Evolutionary conservation across 345 rosid species (phyloP).

Genomic region (Eucalyptus urophylla): DNA sequence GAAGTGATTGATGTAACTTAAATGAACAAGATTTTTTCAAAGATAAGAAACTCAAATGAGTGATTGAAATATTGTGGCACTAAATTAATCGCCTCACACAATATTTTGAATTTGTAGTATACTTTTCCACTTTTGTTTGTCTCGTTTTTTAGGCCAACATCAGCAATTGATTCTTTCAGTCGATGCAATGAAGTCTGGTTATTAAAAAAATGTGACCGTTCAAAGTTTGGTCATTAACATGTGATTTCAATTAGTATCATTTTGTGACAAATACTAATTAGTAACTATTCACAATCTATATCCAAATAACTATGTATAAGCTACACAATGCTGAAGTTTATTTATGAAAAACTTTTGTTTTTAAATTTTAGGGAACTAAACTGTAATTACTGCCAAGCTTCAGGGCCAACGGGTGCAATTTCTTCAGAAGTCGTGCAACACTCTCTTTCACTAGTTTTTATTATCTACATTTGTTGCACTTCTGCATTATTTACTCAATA

Average conservation of each 20-base stretch:
- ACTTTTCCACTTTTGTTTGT: not conserved
- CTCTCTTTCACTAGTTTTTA: not conserved
- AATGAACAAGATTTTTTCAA: not conserved
- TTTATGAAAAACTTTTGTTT: not conserved
- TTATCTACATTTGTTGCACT: not conserved
- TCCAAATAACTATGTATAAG: not conserved
- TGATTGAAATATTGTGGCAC: not conserved
- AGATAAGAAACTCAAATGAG: not conserved
- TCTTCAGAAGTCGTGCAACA: not conserved
- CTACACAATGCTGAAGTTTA: not conserved
- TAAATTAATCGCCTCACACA: not conserved
- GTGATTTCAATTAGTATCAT: not conserved
- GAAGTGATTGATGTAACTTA: not conserved
- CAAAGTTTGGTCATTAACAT: not conserved
- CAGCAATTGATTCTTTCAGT: not conserved
- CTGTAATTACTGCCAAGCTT: not conserved
- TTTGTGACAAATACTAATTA: not conserved
- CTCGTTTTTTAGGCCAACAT: not conserved
- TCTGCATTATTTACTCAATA: not conserved
- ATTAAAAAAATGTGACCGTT: too few relatives aligned
- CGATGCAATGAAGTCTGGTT: not conserved
- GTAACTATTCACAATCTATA: not conserved
- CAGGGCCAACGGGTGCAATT: not conserved
- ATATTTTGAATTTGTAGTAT: too few relatives aligned
- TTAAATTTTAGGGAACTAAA: not conserved